These are phyloP conservation scores for Metschnikowia hibisci DNA, from an alignment of 805 yeast genomes.

Conservation along the genomic window DNA sequence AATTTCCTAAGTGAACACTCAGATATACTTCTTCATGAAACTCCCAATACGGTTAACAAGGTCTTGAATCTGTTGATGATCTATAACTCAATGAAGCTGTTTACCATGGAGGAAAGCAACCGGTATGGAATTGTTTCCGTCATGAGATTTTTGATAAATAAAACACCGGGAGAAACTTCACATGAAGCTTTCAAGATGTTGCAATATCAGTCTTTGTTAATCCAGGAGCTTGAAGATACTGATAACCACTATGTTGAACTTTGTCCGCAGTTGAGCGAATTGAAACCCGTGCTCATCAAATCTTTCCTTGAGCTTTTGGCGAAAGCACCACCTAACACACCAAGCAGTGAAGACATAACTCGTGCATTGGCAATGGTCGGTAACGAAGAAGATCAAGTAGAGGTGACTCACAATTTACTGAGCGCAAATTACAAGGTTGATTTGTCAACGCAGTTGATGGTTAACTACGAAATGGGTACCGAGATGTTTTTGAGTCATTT, in stretches of 20 bases:
- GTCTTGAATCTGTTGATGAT: conserved; percentile 29
- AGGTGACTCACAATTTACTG: background rate
- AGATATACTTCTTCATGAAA: conserved; percentile 18
- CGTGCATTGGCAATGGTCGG: background rate
- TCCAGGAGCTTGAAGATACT: conserved; percentile 37
- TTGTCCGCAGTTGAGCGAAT: conserved; percentile 20
- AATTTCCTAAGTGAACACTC: conserved; percentile 30
- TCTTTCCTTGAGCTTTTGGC: conserved; percentile 1
- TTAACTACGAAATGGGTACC: conserved; percentile 25
- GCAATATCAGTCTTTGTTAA: conserved; percentile 27
- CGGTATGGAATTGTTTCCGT: conserved; percentile 25
- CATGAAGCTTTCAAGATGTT: conserved; percentile 20
- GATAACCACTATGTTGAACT: conserved; percentile 36
- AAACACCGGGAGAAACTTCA: background rate
- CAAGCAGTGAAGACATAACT: background rate
- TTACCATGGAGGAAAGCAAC: conserved; percentile 29
- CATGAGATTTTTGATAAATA: conserved; percentile 3
- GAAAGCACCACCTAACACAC: background rate
- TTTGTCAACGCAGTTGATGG: conserved; percentile 26
- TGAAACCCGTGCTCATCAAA: conserved; percentile 12
- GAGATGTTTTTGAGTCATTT: conserved; percentile 26
- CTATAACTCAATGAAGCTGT: conserved; percentile 22
- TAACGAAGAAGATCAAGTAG: background rate
- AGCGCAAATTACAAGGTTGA: conserved; percentile 19
- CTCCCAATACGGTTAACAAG: conserved; percentile 7